phyloP scores from a whole-genome alignment of 2,329 filamentous ascomycete genomes.

The Bipolaris cookei region DNA sequence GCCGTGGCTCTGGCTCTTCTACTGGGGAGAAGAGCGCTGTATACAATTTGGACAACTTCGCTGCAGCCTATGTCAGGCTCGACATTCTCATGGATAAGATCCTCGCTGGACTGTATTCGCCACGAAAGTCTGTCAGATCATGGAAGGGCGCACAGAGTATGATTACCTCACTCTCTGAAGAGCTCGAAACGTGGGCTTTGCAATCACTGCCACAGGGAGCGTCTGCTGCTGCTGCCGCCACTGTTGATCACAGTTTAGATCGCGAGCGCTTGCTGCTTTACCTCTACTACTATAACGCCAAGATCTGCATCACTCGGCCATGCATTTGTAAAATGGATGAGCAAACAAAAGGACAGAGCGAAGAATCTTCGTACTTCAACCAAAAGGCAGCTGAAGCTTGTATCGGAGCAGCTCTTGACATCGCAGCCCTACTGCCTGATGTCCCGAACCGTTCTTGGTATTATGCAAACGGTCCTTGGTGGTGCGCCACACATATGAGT shows the following conservation, averaged over 20 bases:
- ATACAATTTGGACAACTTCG: not conserved
- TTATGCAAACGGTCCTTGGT: constrained; percentile 46
- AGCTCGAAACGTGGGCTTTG: constrained; percentile 39
- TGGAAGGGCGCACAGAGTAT: constrained; percentile 39
- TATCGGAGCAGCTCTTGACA: constrained; percentile 41
- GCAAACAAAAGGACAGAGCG: constrained; percentile 41
- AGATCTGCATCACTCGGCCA: constrained; percentile 48
- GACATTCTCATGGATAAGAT: constrained; percentile 25
- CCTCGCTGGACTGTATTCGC: constrained; percentile 40
- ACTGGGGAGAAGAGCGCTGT: not conserved
- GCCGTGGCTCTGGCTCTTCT: not conserved
- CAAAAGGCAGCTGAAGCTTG: constrained; percentile 40
- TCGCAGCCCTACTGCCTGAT: constrained; percentile 43
- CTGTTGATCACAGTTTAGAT: not conserved
- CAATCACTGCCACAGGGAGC: constrained; percentile 30
- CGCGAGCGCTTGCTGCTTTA: constrained; percentile 27
- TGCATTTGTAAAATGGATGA: constrained; percentile 47
- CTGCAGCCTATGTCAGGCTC: constrained; percentile 17
- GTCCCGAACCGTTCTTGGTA: constrained; percentile 25
- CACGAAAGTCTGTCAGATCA: constrained; percentile 35
- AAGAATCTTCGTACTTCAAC: constrained; percentile 40
- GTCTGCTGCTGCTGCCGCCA: not conserved
- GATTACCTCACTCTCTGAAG: constrained; percentile 33
- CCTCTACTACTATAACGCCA: constrained; percentile 43
- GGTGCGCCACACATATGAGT: constrained; percentile 44